Evolutionary conservation across 2,329 filamentous ascomycete species (phyloP).

Genomic region (Chaetoscypha palmicola): DNA sequence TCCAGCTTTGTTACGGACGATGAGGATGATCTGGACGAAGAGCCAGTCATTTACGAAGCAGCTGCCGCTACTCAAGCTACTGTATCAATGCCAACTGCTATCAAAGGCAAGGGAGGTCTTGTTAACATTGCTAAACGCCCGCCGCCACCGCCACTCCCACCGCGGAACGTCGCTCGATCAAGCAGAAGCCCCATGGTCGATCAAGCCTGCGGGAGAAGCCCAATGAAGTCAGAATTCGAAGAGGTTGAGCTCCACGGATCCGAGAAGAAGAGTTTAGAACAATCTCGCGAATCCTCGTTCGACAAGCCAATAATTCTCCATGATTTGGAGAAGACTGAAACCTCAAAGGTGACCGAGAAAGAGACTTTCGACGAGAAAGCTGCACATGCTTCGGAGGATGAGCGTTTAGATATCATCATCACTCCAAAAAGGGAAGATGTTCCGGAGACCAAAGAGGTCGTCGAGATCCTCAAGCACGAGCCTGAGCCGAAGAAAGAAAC

Average conservation of each 20-base stretch:
- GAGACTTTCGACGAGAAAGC: conserved; percentile 3
- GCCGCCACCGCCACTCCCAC: conserved; percentile 65
- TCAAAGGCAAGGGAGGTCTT: conserved; percentile 62
- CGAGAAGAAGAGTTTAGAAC: conserved; percentile 12
- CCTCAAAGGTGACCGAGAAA: not conserved
- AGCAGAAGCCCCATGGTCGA: conserved; percentile 24
- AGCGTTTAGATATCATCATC: not conserved
- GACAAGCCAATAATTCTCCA: conserved; percentile 4
- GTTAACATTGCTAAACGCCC: conserved; percentile 79
- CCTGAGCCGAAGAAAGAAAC: not conserved
- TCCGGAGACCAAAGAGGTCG: not conserved
- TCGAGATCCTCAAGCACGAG: not conserved
- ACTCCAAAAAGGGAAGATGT: too few species aligned
- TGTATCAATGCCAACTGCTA: conserved; percentile 44
- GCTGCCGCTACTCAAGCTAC: conserved; percentile 52
- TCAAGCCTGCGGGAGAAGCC: conserved; percentile 22
- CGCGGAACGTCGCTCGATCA: conserved; percentile 58
- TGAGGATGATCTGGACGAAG: conserved; percentile 40
- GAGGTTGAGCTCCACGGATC: conserved; percentile 26
- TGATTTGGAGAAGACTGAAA: conserved; percentile 6
- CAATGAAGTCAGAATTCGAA: conserved; percentile 27
- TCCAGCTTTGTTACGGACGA: conserved; percentile 35
- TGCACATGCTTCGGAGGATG: not conserved
- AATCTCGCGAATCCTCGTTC: not conserved
- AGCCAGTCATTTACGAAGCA: conserved; percentile 59